Percentiles rank a stretch among this genome's conserved stretches.
Conservation (phyloP, 2,329 filamentous ascomycete species). For the Immersiporthe knoxdaviesiana region DNA sequence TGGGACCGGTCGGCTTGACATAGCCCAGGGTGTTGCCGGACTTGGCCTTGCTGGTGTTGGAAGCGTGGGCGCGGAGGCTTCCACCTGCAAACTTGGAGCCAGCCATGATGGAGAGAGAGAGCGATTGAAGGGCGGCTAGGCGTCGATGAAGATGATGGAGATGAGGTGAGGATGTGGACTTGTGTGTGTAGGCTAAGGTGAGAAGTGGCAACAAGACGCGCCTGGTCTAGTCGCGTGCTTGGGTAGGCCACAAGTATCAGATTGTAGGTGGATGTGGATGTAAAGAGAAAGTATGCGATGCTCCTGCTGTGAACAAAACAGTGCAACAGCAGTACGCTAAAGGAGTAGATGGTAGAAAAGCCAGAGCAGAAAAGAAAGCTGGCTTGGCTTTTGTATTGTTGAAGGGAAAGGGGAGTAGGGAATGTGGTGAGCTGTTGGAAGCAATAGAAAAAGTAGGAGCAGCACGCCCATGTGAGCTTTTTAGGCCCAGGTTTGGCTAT, state of each 20-base stretch:
- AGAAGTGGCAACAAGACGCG: neutral
- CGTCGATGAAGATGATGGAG: neutral
- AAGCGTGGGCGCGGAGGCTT: conserved; percentile 28
- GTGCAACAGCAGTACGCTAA: neutral
- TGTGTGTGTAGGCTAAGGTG: neutral
- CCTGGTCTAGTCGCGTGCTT: neutral
- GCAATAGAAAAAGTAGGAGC: conserved; percentile 3
- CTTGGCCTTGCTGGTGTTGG: conserved; percentile 26
- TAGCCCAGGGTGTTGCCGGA: conserved; percentile 12
- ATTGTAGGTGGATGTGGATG: neutral
- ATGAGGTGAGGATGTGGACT: neutral
- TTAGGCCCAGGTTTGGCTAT: conserved; percentile 11
- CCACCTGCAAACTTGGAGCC: conserved; percentile 22
- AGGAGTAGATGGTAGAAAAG: neutral
- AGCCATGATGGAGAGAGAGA: conserved; percentile 16
- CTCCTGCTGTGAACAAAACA: neutral
- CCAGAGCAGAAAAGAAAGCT: neutral
- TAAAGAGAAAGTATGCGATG: neutral
- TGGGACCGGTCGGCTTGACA: conserved; percentile 32
- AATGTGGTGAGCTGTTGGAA: neutral
- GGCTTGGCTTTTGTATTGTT: neutral
- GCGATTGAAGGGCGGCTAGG: neutral
- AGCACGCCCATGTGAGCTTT: neutral
- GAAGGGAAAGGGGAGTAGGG: neutral
- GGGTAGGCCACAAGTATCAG: conserved; percentile 1